Evolutionary conservation across 768 basidiomycete genomes (phyloP).

Genomic region (Tricholoma flavovirens): DNA sequence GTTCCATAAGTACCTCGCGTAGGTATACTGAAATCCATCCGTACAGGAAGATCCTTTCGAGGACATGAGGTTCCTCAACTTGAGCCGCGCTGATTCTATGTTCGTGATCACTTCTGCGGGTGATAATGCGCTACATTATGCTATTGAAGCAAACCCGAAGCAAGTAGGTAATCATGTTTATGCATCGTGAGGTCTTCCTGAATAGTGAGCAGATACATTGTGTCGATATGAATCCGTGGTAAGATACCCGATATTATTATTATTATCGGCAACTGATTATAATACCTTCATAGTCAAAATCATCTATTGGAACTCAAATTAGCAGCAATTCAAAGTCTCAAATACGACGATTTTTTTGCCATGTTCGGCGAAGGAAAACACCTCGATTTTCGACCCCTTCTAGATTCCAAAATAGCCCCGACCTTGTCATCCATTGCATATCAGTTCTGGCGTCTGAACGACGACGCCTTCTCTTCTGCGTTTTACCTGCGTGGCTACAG

Average conservation of each 20-base stretch:
- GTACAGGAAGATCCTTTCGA: slow-evolving; percentile 65
- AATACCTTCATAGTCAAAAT: slow-evolving; percentile 45
- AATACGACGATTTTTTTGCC: slow-evolving; percentile 56
- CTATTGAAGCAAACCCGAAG: slow-evolving; percentile 55
- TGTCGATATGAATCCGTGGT: slow-evolving; percentile 71
- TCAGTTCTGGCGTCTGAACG: slow-evolving; percentile 71
- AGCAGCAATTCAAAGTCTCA: slow-evolving; percentile 51
- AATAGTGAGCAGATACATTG: slow-evolving; percentile 46
- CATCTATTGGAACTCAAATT: slow-evolving; percentile 78
- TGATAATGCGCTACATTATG: slow-evolving; percentile 78
- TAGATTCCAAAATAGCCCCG: slow-evolving; percentile 59
- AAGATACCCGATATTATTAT: slow-evolving; percentile 10
- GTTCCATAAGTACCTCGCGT: not conserved
- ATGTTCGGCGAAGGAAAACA: slow-evolving; percentile 66
- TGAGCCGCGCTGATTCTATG: slow-evolving; percentile 58
- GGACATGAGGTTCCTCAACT: slow-evolving; percentile 58
- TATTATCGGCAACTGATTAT: not conserved
- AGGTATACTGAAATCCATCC: not conserved
- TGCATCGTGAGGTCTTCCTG: not conserved
- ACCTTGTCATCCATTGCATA: slow-evolving; percentile 67
- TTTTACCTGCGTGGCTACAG: slow-evolving; percentile 71
- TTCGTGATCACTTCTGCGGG: slow-evolving; percentile 75
- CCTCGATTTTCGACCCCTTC: slow-evolving; percentile 49
- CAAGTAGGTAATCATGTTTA: slow-evolving; percentile 28
- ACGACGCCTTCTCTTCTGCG: slow-evolving; percentile 40